Conservation (phyloP, 176 grass and related monocot genomes). For the Aegilops longissima region DNA sequence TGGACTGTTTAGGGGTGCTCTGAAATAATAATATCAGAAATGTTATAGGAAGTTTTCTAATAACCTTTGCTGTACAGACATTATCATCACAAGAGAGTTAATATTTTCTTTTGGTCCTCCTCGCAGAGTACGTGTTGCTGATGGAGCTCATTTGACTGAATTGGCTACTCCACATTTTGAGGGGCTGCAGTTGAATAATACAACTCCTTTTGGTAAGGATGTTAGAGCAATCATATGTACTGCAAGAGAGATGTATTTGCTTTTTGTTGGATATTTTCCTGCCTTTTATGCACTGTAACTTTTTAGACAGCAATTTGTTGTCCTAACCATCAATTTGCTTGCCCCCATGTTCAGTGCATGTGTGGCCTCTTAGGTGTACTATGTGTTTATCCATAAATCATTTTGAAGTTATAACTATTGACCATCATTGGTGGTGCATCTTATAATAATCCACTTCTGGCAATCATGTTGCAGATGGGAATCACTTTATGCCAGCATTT, state of each 20-base stretch:
- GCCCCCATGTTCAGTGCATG: not conserved
- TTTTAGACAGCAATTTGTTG: no score
- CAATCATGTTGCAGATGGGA: no score
- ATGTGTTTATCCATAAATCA: not conserved
- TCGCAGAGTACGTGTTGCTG: slow-evolving; percentile 52
- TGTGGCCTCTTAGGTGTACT: not conserved
- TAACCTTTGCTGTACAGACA: slow-evolving; percentile 8
- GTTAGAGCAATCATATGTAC: slow-evolving; percentile 29
- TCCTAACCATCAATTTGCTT: no score
- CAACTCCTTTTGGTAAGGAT: slow-evolving; percentile 47
- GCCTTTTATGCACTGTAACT: no score
- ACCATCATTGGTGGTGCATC: no score
- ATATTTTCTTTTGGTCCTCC: slow-evolving; percentile 37
- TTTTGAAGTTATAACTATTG: no score
- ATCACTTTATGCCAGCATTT: no score
- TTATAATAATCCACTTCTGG: no score
- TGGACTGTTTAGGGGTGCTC: not conserved
- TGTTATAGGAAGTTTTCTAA: not conserved
- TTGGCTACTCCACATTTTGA: slow-evolving; percentile 42
- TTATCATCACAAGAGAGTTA: slow-evolving; percentile 15
- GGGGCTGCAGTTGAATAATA: slow-evolving; percentile 28
- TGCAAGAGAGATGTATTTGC: slow-evolving; percentile 23
- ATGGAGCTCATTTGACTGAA: slow-evolving; percentile 59
- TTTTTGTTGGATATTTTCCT: not conserved
- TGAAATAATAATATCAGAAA: slow-evolving; percentile 11